Evolutionary conservation across 2,329 filamentous ascomycete genomes (phyloP).

Genomic region (Bisporella sp.): DNA sequence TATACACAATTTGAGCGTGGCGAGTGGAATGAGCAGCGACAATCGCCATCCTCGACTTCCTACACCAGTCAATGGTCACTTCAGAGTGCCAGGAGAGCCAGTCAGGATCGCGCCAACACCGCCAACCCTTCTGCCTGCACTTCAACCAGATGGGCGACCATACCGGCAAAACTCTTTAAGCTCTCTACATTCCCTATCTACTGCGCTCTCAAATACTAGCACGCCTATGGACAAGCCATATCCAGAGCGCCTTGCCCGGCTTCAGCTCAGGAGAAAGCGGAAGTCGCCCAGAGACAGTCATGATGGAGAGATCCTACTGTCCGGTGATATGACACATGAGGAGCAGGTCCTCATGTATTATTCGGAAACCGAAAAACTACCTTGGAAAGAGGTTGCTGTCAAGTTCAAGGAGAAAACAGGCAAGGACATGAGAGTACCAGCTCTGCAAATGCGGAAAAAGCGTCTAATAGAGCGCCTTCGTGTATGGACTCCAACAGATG

Average conservation of each 20-base stretch:
- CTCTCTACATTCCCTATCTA: slow-evolving; percentile 4
- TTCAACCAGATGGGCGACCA: slow-evolving; percentile 4
- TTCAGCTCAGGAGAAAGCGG: slow-evolving; percentile 17
- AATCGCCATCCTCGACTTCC: slow-evolving; percentile 9
- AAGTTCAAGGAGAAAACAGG: slow-evolving; percentile 25
- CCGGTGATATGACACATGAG: slow-evolving; percentile 21
- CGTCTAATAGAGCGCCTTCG: slow-evolving; percentile 28
- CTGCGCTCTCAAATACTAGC: not conserved
- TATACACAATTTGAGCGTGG: slow-evolving; percentile 8
- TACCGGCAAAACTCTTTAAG: slow-evolving; percentile 17
- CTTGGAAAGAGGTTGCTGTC: slow-evolving; percentile 28
- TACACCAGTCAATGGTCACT: slow-evolving; percentile 6
- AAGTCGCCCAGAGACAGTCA: slow-evolving; percentile 9
- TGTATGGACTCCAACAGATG: slow-evolving; percentile 15
- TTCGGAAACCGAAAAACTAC: slow-evolving; percentile 24
- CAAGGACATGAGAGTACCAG: slow-evolving; percentile 26
- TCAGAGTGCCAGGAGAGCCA: slow-evolving; percentile 7
- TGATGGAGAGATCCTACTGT: slow-evolving; percentile 6
- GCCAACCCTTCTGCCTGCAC: slow-evolving; percentile 8
- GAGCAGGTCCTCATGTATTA: slow-evolving; percentile 28
- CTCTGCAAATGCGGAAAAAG: slow-evolving; percentile 32
- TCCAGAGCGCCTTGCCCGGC: slow-evolving; percentile 5
- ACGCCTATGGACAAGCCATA: slow-evolving; percentile 8
- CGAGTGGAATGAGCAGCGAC: slow-evolving; percentile 9
- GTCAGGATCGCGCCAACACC: slow-evolving; percentile 19